Base-by-base conservation (phyloP, 768 basidiomycete species). In the Mycena capillaripes region DNA sequence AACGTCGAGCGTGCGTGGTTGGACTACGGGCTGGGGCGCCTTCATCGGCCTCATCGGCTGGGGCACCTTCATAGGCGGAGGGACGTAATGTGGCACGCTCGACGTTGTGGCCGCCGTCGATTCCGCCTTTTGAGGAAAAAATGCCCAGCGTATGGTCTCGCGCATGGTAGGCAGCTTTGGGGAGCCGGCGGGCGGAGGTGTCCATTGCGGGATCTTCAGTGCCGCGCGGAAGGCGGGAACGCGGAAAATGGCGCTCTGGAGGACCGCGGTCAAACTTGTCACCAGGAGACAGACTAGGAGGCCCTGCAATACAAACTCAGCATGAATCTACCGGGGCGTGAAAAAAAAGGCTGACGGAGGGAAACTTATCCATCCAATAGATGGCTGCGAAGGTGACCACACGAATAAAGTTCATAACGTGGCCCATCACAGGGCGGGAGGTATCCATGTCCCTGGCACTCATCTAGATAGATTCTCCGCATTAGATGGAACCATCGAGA, bases 341-440 rank as follows among this genome's bases (percentile, higher is more conserved):
- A 50, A 14, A 16, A 34, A 12, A 65, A n/a, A 62, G 34, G 84
- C 92, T 77, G 80, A 95, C 96, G 2, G 89, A 83, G 32, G 95
- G 91, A 79, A 97, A 88, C 63, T 82, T 82, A 19, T 77, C 75
- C 83, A 88, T 85, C 85, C 80, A 90, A 78, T 58, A 86, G 69
- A 84, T 79, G 61, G 85, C 87, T 21, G 82, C 73, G 53, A 93
- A 63, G 12, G 90, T 87, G n/a, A 90, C 78, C 25, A 92, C 74
- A 3, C 91, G 89, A 79, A 96, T 85, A 42, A 83, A 79, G 77
- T 95, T 95, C 86, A 92, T 88, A 53, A 91, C 75, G 77, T 96
- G 95, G 10, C 87, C 88, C 81, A 90, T 87, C 42, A 82, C 81
- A n/a, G 88, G 89, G 76, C 84, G 83, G 53, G 86, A 75, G 66